Evolutionary conservation across 1,284 basidiomycete genomes (phyloP), one percentile per base, ranked within the genome.

Genomic region (Trametes hirsuta): DNA sequence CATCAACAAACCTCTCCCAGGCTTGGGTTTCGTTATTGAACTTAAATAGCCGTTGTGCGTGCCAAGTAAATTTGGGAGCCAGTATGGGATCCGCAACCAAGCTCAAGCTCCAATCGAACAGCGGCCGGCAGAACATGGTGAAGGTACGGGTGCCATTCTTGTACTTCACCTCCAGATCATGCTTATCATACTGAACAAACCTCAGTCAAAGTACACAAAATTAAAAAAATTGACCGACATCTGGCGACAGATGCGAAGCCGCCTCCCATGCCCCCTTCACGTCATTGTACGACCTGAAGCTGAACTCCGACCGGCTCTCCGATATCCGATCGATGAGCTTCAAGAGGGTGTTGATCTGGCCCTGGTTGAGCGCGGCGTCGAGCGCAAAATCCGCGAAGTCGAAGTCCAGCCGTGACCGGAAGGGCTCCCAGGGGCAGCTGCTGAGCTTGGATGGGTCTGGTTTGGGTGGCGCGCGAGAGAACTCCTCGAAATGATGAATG

Each of bases 61-160:
- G 71, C 69, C 71, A 75, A 2, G 50, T 50, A 21, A 74, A 69
- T 22, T 72, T 61, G 0, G 66, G 70, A 0, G 65, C 58, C 0
- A 74, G 47, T 3, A 45, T 6, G 0, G 69, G 66, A 35, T 75
- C 68, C 2, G 55, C 41, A 0, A 76, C 15, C 1, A 72, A 58
- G 25, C 69, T 63, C 1, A 66, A 36, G 0, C 40, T 61, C 72
- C 72, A 76, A 2, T 73, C 59, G 71, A 70, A 74, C 0, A 75
- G 18, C 11, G 65, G 59, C 6, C 63, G 61, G 15, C 24, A 41
- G 25, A 60, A 47, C 0, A 70, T 35, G 11, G 64, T 57, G 48
- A 55, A 70, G 4, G 39, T 46, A 8, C 39, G 47, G 6, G 56
- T 54, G 69, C 76, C 9, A 69, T 73, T 68, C 73, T 74, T 68